phyloP scores from a whole-genome alignment of 1,284 basidiomycete genomes.

The Pseudozyma tsukubaensis region DNA sequence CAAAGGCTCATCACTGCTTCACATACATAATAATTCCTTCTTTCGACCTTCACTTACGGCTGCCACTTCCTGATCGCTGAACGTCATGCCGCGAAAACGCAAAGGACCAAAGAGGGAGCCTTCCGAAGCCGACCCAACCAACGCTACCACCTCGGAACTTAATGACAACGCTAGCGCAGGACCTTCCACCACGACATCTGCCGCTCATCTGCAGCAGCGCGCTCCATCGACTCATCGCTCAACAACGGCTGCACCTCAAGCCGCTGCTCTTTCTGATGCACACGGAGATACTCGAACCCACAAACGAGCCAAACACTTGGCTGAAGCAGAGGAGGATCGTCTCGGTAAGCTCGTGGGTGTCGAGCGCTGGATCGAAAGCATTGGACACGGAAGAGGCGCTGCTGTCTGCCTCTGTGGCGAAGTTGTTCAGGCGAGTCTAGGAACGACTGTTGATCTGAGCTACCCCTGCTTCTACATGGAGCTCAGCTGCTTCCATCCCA shows the following conservation, averaged over 20 bases:
- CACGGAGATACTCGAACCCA: background rate
- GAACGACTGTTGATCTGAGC: background rate
- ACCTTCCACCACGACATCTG: background rate
- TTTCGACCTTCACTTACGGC: background rate
- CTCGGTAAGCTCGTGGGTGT: conserved; percentile 35
- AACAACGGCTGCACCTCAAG: background rate
- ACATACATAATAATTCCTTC: background rate
- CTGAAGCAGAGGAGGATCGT: conserved; percentile 37
- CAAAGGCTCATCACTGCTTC: background rate
- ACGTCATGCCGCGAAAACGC: conserved; percentile 40
- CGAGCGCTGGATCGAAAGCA: conserved; percentile 30
- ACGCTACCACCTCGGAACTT: background rate
- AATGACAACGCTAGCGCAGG: background rate
- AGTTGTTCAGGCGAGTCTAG: conserved; percentile 3
- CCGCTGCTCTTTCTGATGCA: background rate
- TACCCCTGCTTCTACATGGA: conserved; percentile 3
- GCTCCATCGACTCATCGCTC: background rate
- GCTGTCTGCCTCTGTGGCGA: conserved; percentile 38
- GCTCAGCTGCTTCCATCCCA: conserved; percentile 18
- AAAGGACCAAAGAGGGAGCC: conserved; percentile 43
- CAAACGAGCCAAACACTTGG: conserved; percentile 22
- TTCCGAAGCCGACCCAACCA: conserved; percentile 18
- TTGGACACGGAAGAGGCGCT: conserved; percentile 45
- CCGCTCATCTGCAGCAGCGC: background rate
- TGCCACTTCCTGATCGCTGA: too few species aligned